These are phyloP conservation scores for Wickerhamomyces sp. DNA, from an alignment of 1,139 yeast species.

Conservation along the genomic window DNA sequence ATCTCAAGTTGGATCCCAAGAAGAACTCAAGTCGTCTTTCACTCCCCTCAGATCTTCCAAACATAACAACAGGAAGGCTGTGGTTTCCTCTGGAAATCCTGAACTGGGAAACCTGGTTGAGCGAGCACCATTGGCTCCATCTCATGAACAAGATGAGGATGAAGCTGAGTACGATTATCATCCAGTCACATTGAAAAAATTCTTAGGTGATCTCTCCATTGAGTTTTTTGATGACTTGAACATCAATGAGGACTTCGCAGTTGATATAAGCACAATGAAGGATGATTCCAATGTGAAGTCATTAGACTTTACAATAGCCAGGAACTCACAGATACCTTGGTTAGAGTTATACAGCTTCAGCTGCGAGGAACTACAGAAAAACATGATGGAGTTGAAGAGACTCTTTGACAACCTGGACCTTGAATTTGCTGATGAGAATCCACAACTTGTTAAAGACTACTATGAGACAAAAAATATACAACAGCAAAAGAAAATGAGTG, in stretches of 20 bases:
- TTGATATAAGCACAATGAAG: conserved; percentile 14
- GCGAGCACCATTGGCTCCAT: conserved; percentile 18
- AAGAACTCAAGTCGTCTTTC: conserved; percentile 13
- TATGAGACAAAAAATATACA: conserved; percentile 31
- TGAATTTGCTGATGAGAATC: conserved; percentile 44
- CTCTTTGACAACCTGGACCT: conserved; percentile 44
- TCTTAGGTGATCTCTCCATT: conserved; percentile 43
- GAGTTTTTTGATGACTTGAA: conserved; percentile 50
- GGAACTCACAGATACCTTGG: conserved; percentile 30
- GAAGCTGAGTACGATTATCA: conserved; percentile 11
- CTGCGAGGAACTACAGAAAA: conserved; percentile 46
- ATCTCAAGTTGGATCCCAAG: conserved; percentile 11
- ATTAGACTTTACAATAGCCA: conserved; percentile 21
- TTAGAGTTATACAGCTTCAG: conserved; percentile 49
- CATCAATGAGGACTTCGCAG: conserved; percentile 30
- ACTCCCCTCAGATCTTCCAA: conserved; percentile 21
- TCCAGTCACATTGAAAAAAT: conserved; percentile 38
- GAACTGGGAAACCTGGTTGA: conserved; percentile 12
- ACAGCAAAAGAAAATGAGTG: conserved; percentile 36
- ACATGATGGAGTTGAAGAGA: conserved; percentile 43
- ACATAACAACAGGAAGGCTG: conserved; percentile 9
- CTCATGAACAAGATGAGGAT: conserved; percentile 15
- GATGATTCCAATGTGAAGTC: conserved; percentile 6
- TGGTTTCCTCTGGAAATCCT: conserved; percentile 13
- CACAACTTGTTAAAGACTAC: conserved; percentile 43